Evolutionary conservation across 768 basidiomycete genomes (phyloP).

Genomic region (Rhizopogon rudus): DNA sequence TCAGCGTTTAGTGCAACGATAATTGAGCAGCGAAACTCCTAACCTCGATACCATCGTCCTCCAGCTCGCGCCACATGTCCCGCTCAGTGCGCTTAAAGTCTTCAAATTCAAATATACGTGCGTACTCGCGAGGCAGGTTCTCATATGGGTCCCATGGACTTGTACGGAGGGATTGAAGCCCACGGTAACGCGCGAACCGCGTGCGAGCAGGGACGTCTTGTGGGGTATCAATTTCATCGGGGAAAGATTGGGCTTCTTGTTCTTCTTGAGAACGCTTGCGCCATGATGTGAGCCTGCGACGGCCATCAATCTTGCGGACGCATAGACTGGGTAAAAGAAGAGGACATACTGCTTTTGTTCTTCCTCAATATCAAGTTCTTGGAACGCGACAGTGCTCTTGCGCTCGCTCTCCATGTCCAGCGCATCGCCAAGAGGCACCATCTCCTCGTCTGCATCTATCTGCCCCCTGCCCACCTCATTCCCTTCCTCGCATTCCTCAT

Average conservation of each 20-base stretch:
- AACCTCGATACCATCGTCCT: slow-evolving; percentile 71
- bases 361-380: slow-evolving; percentile 79
- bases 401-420: slow-evolving; percentile 52
- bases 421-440: slow-evolving; percentile 51
- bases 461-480: slow-evolving; percentile 15
- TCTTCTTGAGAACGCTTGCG: slow-evolving; percentile 68
- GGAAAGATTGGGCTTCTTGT: slow-evolving; percentile 81
- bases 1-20: background rate
- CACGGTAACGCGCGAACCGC: slow-evolving; percentile 90
- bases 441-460: slow-evolving; percentile 58
- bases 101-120: slow-evolving; percentile 94
- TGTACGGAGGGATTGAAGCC: slow-evolving; percentile 87
- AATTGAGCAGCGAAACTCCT: slow-evolving; percentile 10
- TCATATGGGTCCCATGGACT: slow-evolving; percentile 98
- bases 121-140: slow-evolving; percentile 91
- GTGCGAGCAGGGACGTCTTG: slow-evolving; percentile 71
- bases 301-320: background rate
- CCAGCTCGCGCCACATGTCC: slow-evolving; percentile 58
- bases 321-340: background rate
- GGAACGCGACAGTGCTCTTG: slow-evolving; percentile 51
- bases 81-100: slow-evolving; percentile 86
- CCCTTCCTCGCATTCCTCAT: slow-evolving; percentile 40
- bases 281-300: slow-evolving; percentile 61
- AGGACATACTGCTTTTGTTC: slow-evolving; percentile 77
- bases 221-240: slow-evolving; percentile 95